A percentile compares a stretch with the other conserved stretches of the same genome.
These are phyloP conservation scores for Trypanosoma congolense DNA, from an alignment of 208 protist genomes.

Conservation along the genomic window DNA sequence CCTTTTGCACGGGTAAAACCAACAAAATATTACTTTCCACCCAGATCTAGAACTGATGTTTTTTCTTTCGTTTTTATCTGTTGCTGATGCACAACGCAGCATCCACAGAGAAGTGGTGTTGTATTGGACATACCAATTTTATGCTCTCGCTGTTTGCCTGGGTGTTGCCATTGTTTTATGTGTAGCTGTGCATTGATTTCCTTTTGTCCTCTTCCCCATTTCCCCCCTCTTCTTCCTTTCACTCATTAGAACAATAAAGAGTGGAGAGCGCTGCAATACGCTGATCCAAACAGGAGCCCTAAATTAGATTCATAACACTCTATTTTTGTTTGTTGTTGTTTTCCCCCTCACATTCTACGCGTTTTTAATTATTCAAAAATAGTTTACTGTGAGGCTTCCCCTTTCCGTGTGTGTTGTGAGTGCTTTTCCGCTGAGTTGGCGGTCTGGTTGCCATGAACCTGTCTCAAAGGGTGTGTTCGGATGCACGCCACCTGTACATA, in stretches of 20 bases:
- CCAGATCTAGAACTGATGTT: too few relatives aligned
- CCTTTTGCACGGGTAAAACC: too few relatives aligned
- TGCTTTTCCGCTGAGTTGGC: not conserved
- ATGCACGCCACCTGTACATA: slow-evolving; percentile 82
- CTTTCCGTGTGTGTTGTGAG: not conserved
- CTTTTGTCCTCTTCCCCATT: not conserved
- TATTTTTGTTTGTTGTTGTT: not conserved
- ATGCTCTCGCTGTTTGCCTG: too few relatives aligned
- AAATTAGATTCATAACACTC: slow-evolving; percentile 3
- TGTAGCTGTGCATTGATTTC: too few relatives aligned
- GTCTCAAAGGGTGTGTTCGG: slow-evolving; percentile 36
- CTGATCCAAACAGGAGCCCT: not conserved
- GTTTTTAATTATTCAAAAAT: not conserved
- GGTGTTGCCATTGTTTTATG: too few relatives aligned
- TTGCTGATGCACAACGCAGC: too few relatives aligned
- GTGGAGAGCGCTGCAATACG: not conserved
- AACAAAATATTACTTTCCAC: too few relatives aligned
- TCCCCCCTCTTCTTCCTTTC: not conserved
- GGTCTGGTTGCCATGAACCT: not conserved
- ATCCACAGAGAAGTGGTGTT: too few relatives aligned
- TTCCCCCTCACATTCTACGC: too few relatives aligned
- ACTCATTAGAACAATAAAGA: not conserved
- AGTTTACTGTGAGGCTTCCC: not conserved
- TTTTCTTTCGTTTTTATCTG: too few relatives aligned
- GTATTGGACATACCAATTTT: too few relatives aligned